These are phyloP conservation scores for Globisporangium takayamanum DNA, from an alignment of 352 stramenopile genomes.

Conservation along the genomic window DNA sequence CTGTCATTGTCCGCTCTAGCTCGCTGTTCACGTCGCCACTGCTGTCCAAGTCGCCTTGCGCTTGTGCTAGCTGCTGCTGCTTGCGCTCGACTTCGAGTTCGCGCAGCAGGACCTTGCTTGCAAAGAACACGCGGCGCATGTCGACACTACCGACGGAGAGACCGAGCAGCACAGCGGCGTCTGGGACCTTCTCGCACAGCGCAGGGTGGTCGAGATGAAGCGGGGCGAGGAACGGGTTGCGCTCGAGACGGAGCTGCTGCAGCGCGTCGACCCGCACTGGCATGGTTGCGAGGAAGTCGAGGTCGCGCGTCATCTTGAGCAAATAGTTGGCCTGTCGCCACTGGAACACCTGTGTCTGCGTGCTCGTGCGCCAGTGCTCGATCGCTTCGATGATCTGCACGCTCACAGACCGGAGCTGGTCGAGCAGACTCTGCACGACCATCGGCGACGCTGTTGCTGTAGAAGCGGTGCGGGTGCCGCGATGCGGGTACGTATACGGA, in stretches of 20 bases:
- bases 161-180: conserved; percentile 24
- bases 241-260: conserved; percentile 33
- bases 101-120: conserved; percentile 35
- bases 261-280: conserved; percentile 31
- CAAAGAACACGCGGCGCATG: conserved; percentile 49
- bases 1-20: not conserved
- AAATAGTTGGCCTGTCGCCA: conserved; percentile 78
- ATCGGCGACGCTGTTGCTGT: conserved; percentile 35
- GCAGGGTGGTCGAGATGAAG: conserved; percentile 55
- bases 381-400: conserved; percentile 71
- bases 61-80: not conserved
- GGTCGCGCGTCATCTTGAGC: conserved; percentile 67
- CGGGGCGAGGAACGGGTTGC: conserved; percentile 60
- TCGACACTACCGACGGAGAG: conserved; percentile 44
- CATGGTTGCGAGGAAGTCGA: conserved; percentile 42
- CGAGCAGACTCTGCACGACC: conserved; percentile 56
- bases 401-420: conserved; percentile 54
- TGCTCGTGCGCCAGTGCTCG: conserved; percentile 35
- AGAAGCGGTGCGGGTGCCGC: not conserved
- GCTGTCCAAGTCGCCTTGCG: not conserved
- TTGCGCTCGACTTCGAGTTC: conserved; percentile 29
- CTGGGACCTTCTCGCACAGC: conserved; percentile 23
- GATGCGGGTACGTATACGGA: conserved; percentile 17
- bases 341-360: conserved; percentile 39
- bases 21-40: not conserved